phyloP scores from a whole-genome alignment of 129 eudicot species.

The Artemisia annua region DNA sequence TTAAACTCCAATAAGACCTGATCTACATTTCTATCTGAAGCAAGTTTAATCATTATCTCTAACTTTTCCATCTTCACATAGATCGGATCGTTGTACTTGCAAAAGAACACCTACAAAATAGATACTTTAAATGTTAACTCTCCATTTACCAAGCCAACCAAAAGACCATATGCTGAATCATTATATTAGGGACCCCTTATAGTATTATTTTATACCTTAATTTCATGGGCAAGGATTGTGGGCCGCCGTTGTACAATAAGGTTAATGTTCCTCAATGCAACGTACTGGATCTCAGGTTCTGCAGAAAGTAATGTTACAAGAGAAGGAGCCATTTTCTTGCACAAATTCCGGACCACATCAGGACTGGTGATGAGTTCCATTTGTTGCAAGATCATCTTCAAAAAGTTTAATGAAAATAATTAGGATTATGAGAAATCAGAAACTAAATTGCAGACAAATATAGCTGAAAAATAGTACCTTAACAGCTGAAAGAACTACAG shows the following conservation, averaged over 20 bases:
- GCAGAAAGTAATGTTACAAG: constrained; percentile 94
- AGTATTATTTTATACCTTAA: constrained; percentile 52
- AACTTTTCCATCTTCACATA: constrained; percentile 96
- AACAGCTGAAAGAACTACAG: constrained; percentile 95
- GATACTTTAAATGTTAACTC: constrained; percentile 11
- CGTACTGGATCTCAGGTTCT: constrained; percentile 97
- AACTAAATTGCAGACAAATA: not conserved
- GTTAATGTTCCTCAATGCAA: constrained; percentile 85
- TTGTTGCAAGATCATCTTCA: constrained; percentile 91
- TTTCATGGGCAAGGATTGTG: constrained; percentile 95
- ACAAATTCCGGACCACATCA: constrained; percentile 85
- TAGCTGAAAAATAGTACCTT: constrained; percentile 41
- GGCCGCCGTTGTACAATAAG: constrained; percentile 90
- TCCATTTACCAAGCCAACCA: constrained; percentile 9
- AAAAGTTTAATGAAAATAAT: constrained; percentile 11
- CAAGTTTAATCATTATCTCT: constrained; percentile 94
- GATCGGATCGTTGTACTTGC: constrained; percentile 96
- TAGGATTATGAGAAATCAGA: constrained; percentile 2
- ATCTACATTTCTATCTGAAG: constrained; percentile 91
- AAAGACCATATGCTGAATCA: constrained; percentile 6
- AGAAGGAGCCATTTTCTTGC: constrained; percentile 98
- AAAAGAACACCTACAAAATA: constrained; percentile 69
- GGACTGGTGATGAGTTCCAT: constrained; percentile 95
- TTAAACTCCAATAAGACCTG: constrained; percentile 92
- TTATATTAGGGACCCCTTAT: not conserved